Evolutionary conservation across 169 alveolate species (phyloP), one percentile per base, ranked within the genome.

Genomic region (Babesia divergens): DNA sequence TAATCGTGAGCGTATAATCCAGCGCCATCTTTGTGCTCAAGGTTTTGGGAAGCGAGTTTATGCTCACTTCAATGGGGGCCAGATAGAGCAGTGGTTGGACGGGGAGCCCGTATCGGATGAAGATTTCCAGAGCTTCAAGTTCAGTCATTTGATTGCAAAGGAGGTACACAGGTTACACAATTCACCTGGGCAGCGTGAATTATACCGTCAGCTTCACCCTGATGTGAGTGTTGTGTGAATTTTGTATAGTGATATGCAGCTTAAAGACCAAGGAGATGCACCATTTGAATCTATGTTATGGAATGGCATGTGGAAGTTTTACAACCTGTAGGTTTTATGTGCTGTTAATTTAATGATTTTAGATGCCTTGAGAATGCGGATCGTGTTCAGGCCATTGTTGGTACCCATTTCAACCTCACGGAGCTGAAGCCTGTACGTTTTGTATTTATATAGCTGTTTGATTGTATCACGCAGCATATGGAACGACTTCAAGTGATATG

Each of bases 21-120:
- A 83, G 1, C 38, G 24, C 37, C 84, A 74, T 52, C 76, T 88
- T 22, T 80, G 76, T 16, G 56, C 54, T 26, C 74, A 64, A 55
- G 83, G 81, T 31, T 67, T 88, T 37, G 62, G 88, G 9, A 88
- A 88, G 81, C 38, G 66, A 18, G 82, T 88, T 31, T 88, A 84
- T 46, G 89, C 83, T 0, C 77, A 67, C 64, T 84, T 88, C 67
- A 44, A 80, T 52, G 88, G 89, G 1, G 85, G 93, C 0, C 88
- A 69, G 68, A 83, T 88, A 24, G 93, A 88, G 82, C 91, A 88
- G 55, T 88, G 87, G 86, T 65, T 84, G 55, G 88, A 79, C 18
- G 93, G 93, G 0, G 54, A 76, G 37, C 83, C 75, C 6, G 24
- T 88, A 7, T 59, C 91, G n/a, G 67, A 60, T 22, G 89, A 80